Base-by-base conservation (phyloP, 345 rosid genomes). In the Clausena lansium region DNA sequence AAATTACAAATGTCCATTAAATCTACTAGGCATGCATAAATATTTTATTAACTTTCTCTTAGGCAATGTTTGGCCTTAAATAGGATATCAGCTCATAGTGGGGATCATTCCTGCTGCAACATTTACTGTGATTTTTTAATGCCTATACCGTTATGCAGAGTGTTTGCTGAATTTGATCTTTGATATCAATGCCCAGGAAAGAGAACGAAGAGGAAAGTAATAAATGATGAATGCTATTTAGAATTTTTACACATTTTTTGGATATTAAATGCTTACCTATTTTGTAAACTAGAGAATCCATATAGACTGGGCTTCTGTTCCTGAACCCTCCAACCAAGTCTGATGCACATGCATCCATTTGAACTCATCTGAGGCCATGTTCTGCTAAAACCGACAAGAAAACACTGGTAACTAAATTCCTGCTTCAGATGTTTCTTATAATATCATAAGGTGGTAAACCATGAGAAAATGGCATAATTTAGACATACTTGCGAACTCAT, bases 301-400 rank as follows among this genome's bases (percentile, higher is more conserved):
- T 70, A 77, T 17, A 61, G 81, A 73, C 76, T 67, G 75, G 54
- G 78, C 85, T 45, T 78, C n/a, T n/a, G n/a, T n/a, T n/a, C n/a
- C 80, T 39, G 77, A 39, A 39, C 86, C 89, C 80, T 83, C 88
- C 13, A 87, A 79, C 98, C 98, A 94, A 36, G 89, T 91, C 82
- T 93, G 90, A 75, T 91, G 84, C 62, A 94, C 71, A 73, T 89
- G 70, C 77, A 10, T 65, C 89, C 95, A 39, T 39, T 89, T 84
- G 36, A 81, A 81, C 52, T 63, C 27, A 60, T 52, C 28, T 9
- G 45, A 39, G 45, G 45, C 45, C 45, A 65, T 52, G 7, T 67
- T 77, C 81, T 81, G 80, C 81, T 75, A 72, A 71, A 81, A 50
- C 11, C 78, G 57, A 74, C 38, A 8, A 64, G 47, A 80, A 15